These are phyloP conservation scores for Cercis canadensis DNA, from an alignment of 306 rosid species.

Conservation along the genomic window DNA sequence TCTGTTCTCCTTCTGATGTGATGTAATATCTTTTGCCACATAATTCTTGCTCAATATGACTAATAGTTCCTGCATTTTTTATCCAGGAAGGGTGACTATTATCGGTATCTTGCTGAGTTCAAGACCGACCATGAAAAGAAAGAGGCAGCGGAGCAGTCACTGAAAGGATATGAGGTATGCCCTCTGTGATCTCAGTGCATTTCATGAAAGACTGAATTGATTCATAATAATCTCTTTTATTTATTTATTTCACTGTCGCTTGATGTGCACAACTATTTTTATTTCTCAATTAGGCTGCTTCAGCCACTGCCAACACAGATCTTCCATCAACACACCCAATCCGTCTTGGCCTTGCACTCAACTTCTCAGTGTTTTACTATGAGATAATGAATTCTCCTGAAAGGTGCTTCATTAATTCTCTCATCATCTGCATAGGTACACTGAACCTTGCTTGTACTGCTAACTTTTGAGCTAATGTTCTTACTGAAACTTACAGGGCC, in stretches of 20 bases:
- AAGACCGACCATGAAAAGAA: constrained; percentile 74
- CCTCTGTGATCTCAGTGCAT: constrained; percentile 30
- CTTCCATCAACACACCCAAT: constrained; percentile 96
- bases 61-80: constrained; percentile 41
- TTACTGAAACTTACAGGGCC: constrained; percentile 69
- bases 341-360: constrained; percentile 98
- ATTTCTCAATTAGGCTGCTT: constrained; percentile 68
- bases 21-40: constrained; percentile 2
- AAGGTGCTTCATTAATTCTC: constrained; percentile 53
- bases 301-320: constrained; percentile 85
- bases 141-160: constrained; percentile 75
- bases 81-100: constrained; percentile 77
- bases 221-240: constrained; percentile 24
- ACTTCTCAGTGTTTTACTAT: constrained; percentile 95
- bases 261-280: constrained; percentile 36
- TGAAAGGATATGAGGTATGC: constrained; percentile 83
- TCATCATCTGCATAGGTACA: not conserved
- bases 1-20: not conserved
- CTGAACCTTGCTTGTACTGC: constrained; percentile 22
- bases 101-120: constrained; percentile 79
- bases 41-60: not conserved
- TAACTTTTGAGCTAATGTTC: constrained; percentile 34
- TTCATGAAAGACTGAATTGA: constrained; percentile 3
- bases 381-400: constrained; percentile 99
- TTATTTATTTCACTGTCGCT: not conserved